A percentile compares a stretch with the other conserved stretches of the same genome.
These are phyloP conservation scores for Gymnopus androsaceus DNA, from an alignment of 1,284 basidiomycete genomes.

Conservation along the genomic window DNA sequence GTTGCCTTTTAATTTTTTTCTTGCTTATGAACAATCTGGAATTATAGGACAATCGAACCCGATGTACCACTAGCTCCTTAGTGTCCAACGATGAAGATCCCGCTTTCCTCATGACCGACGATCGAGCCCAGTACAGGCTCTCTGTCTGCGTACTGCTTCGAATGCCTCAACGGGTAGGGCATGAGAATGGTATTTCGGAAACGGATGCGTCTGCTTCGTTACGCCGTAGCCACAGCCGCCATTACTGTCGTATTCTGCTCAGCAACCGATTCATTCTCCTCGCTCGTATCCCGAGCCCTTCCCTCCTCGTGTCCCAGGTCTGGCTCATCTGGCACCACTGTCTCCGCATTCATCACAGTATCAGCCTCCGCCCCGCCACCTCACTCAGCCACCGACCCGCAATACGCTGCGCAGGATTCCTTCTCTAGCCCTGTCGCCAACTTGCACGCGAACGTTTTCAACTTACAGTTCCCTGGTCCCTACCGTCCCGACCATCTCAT, in stretches of 20 bases:
- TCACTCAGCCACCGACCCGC: conserved; percentile 13
- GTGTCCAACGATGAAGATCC: conserved; percentile 71
- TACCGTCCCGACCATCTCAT: conserved; percentile 70
- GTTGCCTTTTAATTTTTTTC: conserved; percentile 22
- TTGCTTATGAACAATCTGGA: too few species aligned
- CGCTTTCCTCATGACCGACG: conserved; percentile 74
- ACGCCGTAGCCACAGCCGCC: conserved; percentile 14
- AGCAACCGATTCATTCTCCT: conserved; percentile 12
- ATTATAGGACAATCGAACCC: conserved; percentile 79
- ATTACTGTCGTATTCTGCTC: not conserved
- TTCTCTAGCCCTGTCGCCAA: not conserved
- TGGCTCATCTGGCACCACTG: too few species aligned
- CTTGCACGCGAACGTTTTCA: conserved; percentile 31
- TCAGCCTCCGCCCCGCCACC: conserved; percentile 8
- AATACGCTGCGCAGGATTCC: conserved; percentile 6
- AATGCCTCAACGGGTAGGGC: not conserved
- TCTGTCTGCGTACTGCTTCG: not conserved
- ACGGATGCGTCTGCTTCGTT: not conserved
- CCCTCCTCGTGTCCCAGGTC: conserved; percentile 20
- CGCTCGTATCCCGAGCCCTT: not conserved
- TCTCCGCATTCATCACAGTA: conserved; percentile 19
- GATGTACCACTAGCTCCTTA: conserved; percentile 86
- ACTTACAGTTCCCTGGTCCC: conserved; percentile 59
- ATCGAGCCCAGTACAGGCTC: not conserved
- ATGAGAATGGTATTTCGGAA: not conserved